Conservation (phyloP, 345 rosid genomes). For the Carallia pectinifolia region DNA sequence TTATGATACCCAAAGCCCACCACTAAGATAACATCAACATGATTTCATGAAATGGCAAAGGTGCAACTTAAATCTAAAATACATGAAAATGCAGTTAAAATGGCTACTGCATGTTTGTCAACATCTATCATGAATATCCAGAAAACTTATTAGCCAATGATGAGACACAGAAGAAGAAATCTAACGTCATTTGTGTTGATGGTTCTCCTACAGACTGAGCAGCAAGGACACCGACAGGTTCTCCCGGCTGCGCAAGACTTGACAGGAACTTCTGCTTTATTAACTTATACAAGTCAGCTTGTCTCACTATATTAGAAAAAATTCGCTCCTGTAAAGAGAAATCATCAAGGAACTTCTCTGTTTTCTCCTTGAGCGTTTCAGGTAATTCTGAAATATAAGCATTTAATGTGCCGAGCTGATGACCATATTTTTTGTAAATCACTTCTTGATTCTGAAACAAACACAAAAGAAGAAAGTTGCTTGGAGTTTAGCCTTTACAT, state of each 20-base stretch:
- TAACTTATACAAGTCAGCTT: constrained; percentile 53
- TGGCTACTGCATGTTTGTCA: too few species aligned
- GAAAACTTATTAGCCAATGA: not conserved
- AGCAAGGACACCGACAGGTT: constrained; percentile 97
- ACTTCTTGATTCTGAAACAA: constrained; percentile 71
- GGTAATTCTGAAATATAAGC: constrained; percentile 59
- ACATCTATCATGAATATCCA: not conserved
- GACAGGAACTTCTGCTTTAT: constrained; percentile 65
- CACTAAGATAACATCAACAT: not conserved
- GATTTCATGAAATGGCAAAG: not conserved
- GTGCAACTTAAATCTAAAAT: not conserved
- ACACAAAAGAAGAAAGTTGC: constrained; percentile 1
- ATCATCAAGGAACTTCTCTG: constrained; percentile 52
- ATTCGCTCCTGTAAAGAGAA: constrained; percentile 38
- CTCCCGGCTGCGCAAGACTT: constrained; percentile 98
- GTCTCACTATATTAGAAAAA: constrained; percentile 35
- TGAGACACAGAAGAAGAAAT: constrained; percentile 22
- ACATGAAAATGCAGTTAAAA: too few species aligned
- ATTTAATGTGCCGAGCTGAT: constrained; percentile 42
- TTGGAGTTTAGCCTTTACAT: not conserved
- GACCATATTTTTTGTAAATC: constrained; percentile 42
- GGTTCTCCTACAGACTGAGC: constrained; percentile 99
- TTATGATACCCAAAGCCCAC: not conserved
- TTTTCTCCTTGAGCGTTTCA: constrained; percentile 53
- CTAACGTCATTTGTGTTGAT: constrained; percentile 99